These are phyloP conservation scores for Phanerochaete sordida DNA, from an alignment of 768 basidiomycete species.

Conservation along the genomic window DNA sequence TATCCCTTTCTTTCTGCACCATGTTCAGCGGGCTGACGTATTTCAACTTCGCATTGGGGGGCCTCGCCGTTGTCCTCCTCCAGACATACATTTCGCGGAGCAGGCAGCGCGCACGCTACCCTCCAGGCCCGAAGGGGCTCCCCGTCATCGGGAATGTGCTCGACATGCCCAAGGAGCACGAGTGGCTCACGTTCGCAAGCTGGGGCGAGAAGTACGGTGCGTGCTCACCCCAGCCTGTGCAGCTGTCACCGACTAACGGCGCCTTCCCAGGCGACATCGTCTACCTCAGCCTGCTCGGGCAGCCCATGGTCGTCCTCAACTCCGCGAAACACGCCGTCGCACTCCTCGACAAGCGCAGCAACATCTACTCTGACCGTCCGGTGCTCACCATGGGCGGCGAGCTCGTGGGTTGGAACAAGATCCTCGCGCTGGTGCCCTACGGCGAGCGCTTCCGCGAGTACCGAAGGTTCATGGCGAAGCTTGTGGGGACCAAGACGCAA, in stretches of 20 bases:
- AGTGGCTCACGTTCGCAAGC: conserved; percentile 6
- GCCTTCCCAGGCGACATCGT: conserved; percentile 14
- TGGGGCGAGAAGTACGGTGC: conserved; percentile 14
- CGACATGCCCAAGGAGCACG: conserved; percentile 7
- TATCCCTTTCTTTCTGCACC: too few species aligned
- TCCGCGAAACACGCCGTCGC: conserved; percentile 23
- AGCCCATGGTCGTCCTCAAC: conserved; percentile 27
- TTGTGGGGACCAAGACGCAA: background rate
- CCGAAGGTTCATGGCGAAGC: conserved; percentile 18
- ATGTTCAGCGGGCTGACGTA: background rate
- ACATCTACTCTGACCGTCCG: conserved; percentile 28
- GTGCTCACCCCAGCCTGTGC: background rate
- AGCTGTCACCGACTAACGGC: background rate
- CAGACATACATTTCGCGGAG: background rate
- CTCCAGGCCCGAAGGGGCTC: conserved; percentile 14
- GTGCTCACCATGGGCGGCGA: conserved; percentile 23
- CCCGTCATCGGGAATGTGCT: conserved; percentile 15
- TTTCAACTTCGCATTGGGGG: background rate
- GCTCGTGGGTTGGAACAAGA: conserved; percentile 22
- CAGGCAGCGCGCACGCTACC: background rate
- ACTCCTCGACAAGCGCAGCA: conserved; percentile 27
- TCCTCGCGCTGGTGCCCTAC: conserved; percentile 19
- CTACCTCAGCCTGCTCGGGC: conserved; percentile 24
- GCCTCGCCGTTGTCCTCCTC: background rate
- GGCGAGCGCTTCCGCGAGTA: conserved; percentile 23